Evolutionary conservation across 2,329 filamentous ascomycete genomes (phyloP), one percentile per base, ranked within the genome.

Genomic region (Colletotrichum orbiculare): DNA sequence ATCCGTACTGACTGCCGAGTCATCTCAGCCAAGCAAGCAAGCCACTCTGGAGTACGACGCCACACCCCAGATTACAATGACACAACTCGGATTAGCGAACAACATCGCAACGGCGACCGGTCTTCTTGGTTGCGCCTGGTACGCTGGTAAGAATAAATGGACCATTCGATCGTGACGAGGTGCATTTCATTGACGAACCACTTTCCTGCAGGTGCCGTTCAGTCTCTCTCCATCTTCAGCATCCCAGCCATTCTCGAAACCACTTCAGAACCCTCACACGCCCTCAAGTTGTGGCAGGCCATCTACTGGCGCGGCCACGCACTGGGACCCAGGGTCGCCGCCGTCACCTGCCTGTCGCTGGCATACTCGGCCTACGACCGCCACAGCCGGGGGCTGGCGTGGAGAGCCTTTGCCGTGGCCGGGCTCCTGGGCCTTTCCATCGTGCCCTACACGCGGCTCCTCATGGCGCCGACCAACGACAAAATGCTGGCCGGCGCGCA

Each of bases 401-500:
- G 79, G 80, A 71, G 69, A 54, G 73, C 75, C 2, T 76, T 76
- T 54, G 71, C 69, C 8, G 72, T 69, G 1, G 78, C 75, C 0
- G 78, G 70, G 10, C 70, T 58, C 9, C 70, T 78, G 45, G 73
- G 76, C n/a, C 35, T 79, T 6, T 69, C 66, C 39, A 81, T 81
- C 41, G 72, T 81, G 37, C 79, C 79, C 1, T 82, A 75, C 49
- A 82, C 80, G 1, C 2, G 76, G 10, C n/a, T 71, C 25, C 67
- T 75, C 48, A 81, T 82, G 77, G 69, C 58, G 11, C 59, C 69
- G 7, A 81, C 78, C 5, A 82, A 81, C 55, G 64, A 70, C 12
- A 60, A 70, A 5, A 71, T 82, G 42, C 58, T 72, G 46, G 53
- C 46, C 8, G 68, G 59, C 10, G 71, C 71, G 17, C 59, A 54